A percentile compares a stretch with the other conserved stretches of the same genome.
Conservation (phyloP, 148 eudicot genomes). For the Drosera capensis region DNA sequence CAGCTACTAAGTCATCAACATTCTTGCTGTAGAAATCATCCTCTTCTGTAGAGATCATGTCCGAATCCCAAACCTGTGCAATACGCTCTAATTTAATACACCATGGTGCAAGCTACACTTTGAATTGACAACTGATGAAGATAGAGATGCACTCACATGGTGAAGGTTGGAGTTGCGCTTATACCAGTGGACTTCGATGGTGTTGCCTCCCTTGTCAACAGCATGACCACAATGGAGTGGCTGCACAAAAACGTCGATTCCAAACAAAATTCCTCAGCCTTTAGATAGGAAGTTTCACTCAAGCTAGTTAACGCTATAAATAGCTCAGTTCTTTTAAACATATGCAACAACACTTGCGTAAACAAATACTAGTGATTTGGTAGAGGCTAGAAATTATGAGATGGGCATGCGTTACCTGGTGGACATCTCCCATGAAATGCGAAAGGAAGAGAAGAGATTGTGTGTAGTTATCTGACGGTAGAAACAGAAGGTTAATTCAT, state of each 20-base stretch:
- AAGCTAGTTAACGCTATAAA: too few relatives aligned
- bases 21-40: neutral
- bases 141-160: neutral
- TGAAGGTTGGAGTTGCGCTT: slow-evolving; percentile 4
- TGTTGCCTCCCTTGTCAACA: slow-evolving; percentile 3
- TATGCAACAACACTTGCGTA: too few relatives aligned
- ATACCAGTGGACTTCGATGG: slow-evolving; percentile 2
- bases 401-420: too few relatives aligned
- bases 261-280: too few relatives aligned
- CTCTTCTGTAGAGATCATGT: neutral
- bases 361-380: too few relatives aligned
- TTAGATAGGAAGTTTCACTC: too few relatives aligned
- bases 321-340: too few relatives aligned
- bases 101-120: neutral
- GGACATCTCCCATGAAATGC: slow-evolving; percentile 9
- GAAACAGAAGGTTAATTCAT: too few relatives aligned
- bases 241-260: too few relatives aligned
- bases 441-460: slow-evolving; percentile 5
- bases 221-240: too few relatives aligned
- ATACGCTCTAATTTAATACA: neutral
- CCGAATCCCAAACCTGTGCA: neutral
- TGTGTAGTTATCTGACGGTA: slow-evolving; percentile 5
- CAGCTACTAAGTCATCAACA: neutral
- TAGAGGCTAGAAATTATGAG: too few relatives aligned
- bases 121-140: neutral